Conservation (phyloP, 2,329 filamentous ascomycete genomes). For the Cercospora sojina region DNA sequence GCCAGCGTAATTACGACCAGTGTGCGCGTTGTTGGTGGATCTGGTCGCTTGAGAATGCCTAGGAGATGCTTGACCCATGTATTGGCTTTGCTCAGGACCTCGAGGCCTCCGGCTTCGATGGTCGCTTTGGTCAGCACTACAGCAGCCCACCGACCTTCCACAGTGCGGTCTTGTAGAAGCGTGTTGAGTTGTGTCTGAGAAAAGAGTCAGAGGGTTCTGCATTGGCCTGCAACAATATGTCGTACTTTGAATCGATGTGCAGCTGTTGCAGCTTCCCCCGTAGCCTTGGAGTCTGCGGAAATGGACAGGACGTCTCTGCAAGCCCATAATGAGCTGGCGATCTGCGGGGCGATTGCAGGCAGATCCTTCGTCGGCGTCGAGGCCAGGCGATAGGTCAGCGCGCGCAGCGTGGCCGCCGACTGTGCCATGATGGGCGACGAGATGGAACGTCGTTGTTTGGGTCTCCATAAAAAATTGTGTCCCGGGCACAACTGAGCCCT, state of each 20-base stretch:
- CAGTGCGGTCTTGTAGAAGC: conserved; percentile 72
- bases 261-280: conserved; percentile 65
- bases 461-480: conserved; percentile 6
- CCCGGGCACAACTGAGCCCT: not conserved
- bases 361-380: conserved; percentile 71
- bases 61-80: conserved; percentile 78
- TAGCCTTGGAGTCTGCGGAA: conserved; percentile 56
- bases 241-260: conserved; percentile 70
- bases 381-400: conserved; percentile 68
- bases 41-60: conserved; percentile 74
- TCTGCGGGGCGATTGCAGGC: conserved; percentile 67
- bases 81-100: conserved; percentile 69
- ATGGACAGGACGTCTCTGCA: conserved; percentile 63
- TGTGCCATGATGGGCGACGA: conserved; percentile 16
- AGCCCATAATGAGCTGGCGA: conserved; percentile 58
- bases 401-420: conserved; percentile 50
- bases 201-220: not conserved
- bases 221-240: not conserved
- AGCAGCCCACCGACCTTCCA: conserved; percentile 74
- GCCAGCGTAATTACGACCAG: conserved; percentile 74
- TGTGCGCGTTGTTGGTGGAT: conserved; percentile 72
- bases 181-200: conserved; percentile 65
- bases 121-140: conserved; percentile 76
- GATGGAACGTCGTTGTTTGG: not conserved
- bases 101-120: conserved; percentile 81